Conservation (phyloP, 1,139 yeast species). For the Yamadazyma mexicana region DNA sequence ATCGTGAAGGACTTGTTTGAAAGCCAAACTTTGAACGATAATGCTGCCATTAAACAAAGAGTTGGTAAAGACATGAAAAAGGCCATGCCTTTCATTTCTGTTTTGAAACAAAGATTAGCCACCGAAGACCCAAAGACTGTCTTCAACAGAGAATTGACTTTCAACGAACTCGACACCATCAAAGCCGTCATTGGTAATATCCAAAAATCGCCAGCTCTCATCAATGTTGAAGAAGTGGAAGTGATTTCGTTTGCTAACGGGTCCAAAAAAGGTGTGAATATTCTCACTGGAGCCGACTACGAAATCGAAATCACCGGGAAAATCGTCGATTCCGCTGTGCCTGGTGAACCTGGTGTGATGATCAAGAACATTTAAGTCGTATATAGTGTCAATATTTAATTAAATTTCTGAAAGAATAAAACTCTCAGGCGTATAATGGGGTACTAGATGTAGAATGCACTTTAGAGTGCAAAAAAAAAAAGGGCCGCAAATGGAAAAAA, state of each 20-base stretch:
- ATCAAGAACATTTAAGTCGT: slow-evolving; percentile 58
- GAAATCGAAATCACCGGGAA: slow-evolving; percentile 63
- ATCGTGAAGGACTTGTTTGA: slow-evolving; percentile 80
- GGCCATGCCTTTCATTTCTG: slow-evolving; percentile 95
- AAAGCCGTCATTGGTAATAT: slow-evolving; percentile 56
- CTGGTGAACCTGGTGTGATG: slow-evolving; percentile 89
- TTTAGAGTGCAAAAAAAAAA: too few relatives aligned
- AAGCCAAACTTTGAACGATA: slow-evolving; percentile 58
- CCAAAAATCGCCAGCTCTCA: slow-evolving; percentile 64
- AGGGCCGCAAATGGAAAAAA: too few relatives aligned
- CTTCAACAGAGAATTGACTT: slow-evolving; percentile 82
- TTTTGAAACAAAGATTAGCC: slow-evolving; percentile 74
- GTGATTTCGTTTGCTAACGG: slow-evolving; percentile 62
- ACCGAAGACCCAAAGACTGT: slow-evolving; percentile 72
- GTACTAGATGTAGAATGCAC: too few relatives aligned
- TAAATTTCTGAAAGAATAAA: too few relatives aligned
- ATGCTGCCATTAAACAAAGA: slow-evolving; percentile 56
- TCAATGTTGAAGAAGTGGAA: slow-evolving; percentile 57
- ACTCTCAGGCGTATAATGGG: too few relatives aligned
- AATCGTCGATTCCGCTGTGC: slow-evolving; percentile 80
- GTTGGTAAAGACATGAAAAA: slow-evolving; percentile 85
- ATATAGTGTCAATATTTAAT: background rate
- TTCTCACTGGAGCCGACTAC: slow-evolving; percentile 69
- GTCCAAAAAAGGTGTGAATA: slow-evolving; percentile 57
- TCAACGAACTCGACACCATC: slow-evolving; percentile 72